Percentiles rank a stretch among this genome's conserved stretches.
These are phyloP conservation scores for Tolypocladium endophyticum DNA, from an alignment of 2,329 filamentous ascomycete species.

Conservation along the genomic window DNA sequence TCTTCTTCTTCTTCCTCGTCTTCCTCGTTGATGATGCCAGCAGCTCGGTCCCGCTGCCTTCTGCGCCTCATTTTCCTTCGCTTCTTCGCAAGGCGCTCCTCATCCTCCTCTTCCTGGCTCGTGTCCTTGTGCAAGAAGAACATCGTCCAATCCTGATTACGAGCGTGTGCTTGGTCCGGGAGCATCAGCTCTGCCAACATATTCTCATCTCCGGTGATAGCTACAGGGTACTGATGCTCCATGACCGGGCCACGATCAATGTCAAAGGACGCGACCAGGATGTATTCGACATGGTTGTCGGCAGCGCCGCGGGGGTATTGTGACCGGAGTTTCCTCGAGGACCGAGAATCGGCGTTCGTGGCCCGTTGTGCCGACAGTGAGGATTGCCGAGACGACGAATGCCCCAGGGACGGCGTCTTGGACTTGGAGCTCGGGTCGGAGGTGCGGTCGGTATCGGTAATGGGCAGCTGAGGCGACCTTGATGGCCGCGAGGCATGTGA, in stretches of 20 bases:
- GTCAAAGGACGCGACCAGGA: slow-evolving; percentile 93
- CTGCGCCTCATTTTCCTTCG: slow-evolving; percentile 40
- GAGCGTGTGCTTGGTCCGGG: slow-evolving; percentile 88
- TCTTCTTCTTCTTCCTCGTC: slow-evolving; percentile 25
- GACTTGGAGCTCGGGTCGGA: slow-evolving; percentile 51
- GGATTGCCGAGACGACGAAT: slow-evolving; percentile 48
- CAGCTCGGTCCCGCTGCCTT: slow-evolving; percentile 38
- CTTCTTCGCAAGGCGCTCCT: slow-evolving; percentile 49
- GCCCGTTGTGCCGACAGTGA: slow-evolving; percentile 42
- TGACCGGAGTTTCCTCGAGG: slow-evolving; percentile 51
- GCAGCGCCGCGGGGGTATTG: slow-evolving; percentile 64
- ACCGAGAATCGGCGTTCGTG: slow-evolving; percentile 38
- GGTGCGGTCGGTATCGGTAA: slow-evolving; percentile 41
- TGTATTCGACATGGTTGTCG: slow-evolving; percentile 97
- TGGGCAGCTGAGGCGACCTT: slow-evolving; percentile 42
- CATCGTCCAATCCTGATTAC: slow-evolving; percentile 97
- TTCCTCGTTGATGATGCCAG: slow-evolving; percentile 36
- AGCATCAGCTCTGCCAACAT: slow-evolving; percentile 98
- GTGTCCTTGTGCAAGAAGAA: slow-evolving; percentile 98
- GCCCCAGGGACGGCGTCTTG: slow-evolving; percentile 48
- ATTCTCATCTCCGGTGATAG: slow-evolving; percentile 93
- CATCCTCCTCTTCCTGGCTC: slow-evolving; percentile 70
- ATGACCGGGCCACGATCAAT: slow-evolving; percentile 93
- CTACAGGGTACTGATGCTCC: slow-evolving; percentile 94
- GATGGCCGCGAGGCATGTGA: slow-evolving; percentile 42